phyloP scores from a whole-genome alignment of 2,329 filamentous ascomycete species.

The Stachybotrys elegans region DNA sequence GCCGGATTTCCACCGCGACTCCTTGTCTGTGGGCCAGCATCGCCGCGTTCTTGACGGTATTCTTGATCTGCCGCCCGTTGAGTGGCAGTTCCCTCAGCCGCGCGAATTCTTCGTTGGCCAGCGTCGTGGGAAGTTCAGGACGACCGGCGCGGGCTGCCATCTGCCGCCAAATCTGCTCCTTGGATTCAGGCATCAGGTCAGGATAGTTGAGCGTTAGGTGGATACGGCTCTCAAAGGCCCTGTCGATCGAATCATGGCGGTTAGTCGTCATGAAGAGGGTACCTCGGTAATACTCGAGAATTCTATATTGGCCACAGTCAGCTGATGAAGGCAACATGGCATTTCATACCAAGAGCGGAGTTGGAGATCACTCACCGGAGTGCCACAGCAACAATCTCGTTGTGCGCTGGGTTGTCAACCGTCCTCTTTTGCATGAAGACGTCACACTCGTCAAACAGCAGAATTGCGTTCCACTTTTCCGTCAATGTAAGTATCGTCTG shows the following conservation, averaged over 20 bases:
- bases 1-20: no score
- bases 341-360: not conserved
- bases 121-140: slow-evolving; percentile 10
- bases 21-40: no score
- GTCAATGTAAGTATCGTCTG: slow-evolving; percentile 42
- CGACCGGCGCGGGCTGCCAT: slow-evolving; percentile 36
- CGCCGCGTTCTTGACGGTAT: slow-evolving; percentile 40
- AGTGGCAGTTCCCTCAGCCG: slow-evolving; percentile 35
- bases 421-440: slow-evolving; percentile 45
- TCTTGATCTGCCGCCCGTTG: slow-evolving; percentile 44
- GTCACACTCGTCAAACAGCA: slow-evolving; percentile 49
- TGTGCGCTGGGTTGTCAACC: slow-evolving; percentile 39
- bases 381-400: slow-evolving; percentile 44
- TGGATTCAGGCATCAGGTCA: slow-evolving; percentile 29
- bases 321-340: no score
- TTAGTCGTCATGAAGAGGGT: slow-evolving; percentile 42
- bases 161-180: slow-evolving; percentile 39
- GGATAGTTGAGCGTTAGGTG: slow-evolving; percentile 42
- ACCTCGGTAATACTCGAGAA: slow-evolving; percentile 38
- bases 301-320: no score
- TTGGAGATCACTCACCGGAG: slow-evolving; percentile 33
- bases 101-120: slow-evolving; percentile 29
- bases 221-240: slow-evolving; percentile 40
- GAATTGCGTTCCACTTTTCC: slow-evolving; percentile 43
- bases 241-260: slow-evolving; percentile 35